Conservation (phyloP, 176 grass and related monocot species). For the Secale cereale region DNA sequence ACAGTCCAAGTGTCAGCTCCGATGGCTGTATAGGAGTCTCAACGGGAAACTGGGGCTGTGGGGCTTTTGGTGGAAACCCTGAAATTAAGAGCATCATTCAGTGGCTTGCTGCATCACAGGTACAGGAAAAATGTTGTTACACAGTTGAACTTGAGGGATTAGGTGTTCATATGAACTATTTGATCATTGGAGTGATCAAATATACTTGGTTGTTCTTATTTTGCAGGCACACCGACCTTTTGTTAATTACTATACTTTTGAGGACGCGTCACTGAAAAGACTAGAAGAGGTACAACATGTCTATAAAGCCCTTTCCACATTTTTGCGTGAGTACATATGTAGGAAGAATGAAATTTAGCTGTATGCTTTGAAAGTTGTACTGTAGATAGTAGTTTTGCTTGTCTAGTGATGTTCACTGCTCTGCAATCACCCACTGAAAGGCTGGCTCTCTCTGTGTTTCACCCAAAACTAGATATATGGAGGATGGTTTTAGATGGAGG, state of each 20-base stretch:
- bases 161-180: not conserved
- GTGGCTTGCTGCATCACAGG: conserved; percentile 95
- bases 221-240: conserved; percentile 72
- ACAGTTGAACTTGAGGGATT: not conserved
- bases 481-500: not conserved
- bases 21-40: conserved; percentile 58
- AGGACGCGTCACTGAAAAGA: conserved; percentile 50
- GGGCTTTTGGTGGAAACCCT: conserved; percentile 87
- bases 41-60: conserved; percentile 98
- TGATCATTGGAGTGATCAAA: not conserved
- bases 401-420: not conserved
- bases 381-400: not conserved
- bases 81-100: conserved; percentile 96
- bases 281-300: conserved; percentile 60
- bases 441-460: not conserved
- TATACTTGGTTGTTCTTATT: not conserved
- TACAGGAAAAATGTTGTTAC: conserved; percentile 10
- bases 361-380: not conserved
- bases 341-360: not conserved
- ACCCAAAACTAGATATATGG: not conserved
- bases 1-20: conserved; percentile 18
- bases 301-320: not conserved
- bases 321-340: not conserved
- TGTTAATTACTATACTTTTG: conserved; percentile 89
- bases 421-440: not conserved